phyloP scores from a whole-genome alignment of 2,329 filamentous ascomycete genomes.

The Dactylellina cionopaga region DNA sequence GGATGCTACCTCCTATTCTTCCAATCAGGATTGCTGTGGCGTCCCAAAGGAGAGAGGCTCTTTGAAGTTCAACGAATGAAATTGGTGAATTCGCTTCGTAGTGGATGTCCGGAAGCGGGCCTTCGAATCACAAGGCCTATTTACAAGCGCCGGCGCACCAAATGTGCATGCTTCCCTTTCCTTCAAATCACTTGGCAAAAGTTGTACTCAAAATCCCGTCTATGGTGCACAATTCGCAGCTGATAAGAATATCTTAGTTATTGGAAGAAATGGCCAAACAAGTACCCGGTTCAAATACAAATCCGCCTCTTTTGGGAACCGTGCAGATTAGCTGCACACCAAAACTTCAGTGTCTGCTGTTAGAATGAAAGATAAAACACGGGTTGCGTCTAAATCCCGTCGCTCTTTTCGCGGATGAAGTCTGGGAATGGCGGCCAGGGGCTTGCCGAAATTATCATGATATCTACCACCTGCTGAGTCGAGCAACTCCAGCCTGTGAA shows the following conservation, averaged over 20 bases:
- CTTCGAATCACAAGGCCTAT: slow-evolving; percentile 46
- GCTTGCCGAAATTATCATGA: slow-evolving; percentile 47
- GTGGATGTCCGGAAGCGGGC: slow-evolving; percentile 22
- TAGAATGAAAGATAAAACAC: slow-evolving; percentile 36
- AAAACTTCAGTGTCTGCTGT: slow-evolving; percentile 4
- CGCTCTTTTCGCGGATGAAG: slow-evolving; percentile 45
- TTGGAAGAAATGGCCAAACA: too few relatives aligned
- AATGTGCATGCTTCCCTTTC: slow-evolving; percentile 16
- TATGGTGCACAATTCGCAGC: not conserved
- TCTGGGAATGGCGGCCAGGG: slow-evolving; percentile 26
- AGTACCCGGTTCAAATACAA: too few relatives aligned
- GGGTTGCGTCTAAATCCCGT: slow-evolving; percentile 52
- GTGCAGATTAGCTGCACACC: slow-evolving; percentile 5
- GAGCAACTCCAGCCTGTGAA: slow-evolving; percentile 51
- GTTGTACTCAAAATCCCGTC: slow-evolving; percentile 3
- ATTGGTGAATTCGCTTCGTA: slow-evolving; percentile 2
- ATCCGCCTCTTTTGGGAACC: slow-evolving; percentile 15
- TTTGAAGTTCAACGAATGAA: slow-evolving; percentile 24
- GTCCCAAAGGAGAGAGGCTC: slow-evolving; percentile 13
- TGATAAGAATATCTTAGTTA: too few relatives aligned
- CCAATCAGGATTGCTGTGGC: slow-evolving; percentile 36
- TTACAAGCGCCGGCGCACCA: slow-evolving; percentile 47
- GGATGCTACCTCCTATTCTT: too few relatives aligned
- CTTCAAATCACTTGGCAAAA: slow-evolving; percentile 17
- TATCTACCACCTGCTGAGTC: slow-evolving; percentile 43